These are phyloP conservation scores for Leptographium radiaticola DNA, from an alignment of 2,329 filamentous ascomycete species.

Conservation along the genomic window DNA sequence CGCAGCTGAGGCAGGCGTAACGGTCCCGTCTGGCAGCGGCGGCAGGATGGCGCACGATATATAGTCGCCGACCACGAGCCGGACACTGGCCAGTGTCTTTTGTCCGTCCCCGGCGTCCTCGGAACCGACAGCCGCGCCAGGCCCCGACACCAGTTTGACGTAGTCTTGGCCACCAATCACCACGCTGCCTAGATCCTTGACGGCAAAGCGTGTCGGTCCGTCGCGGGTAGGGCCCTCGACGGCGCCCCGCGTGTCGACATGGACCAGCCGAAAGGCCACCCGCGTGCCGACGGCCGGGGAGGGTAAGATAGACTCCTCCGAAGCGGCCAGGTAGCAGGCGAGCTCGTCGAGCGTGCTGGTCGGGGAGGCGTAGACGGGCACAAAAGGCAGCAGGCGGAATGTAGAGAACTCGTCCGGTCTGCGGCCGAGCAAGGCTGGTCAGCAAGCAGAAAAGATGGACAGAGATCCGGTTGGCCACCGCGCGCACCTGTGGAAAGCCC, in stretches of 20 bases:
- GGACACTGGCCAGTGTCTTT: constrained; percentile 62
- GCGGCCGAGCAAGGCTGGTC: not conserved
- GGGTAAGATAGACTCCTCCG: constrained; percentile 48
- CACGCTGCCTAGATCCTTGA: constrained; percentile 72
- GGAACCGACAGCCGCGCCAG: constrained; percentile 14
- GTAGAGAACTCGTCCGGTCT: constrained; percentile 60
- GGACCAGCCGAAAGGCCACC: constrained; percentile 77
- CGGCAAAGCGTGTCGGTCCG: constrained; percentile 46
- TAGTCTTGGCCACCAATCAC: constrained; percentile 43
- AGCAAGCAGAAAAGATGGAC: not conserved
- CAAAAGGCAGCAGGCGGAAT: constrained; percentile 46
- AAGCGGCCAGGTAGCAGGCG: constrained; percentile 58
- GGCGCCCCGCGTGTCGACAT: constrained; percentile 49
- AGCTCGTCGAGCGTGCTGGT: constrained; percentile 72
- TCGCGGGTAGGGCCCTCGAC: constrained; percentile 9
- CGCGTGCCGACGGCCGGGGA: constrained; percentile 66
- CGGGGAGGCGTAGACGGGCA: constrained; percentile 79
- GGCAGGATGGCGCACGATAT: constrained; percentile 72
- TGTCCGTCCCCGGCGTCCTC: constrained; percentile 44
- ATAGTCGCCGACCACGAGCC: constrained; percentile 83
- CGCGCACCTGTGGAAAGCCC: constrained; percentile 57
- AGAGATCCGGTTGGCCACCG: not conserved
- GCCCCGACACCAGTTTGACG: constrained; percentile 9
- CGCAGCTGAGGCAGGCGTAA: constrained; percentile 48
- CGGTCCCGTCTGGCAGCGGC: constrained; percentile 52